Evolutionary conservation across 805 yeast genomes (phyloP), one percentile per base, ranked within the genome.

Genomic region (Vanderwaltozyma verrucispora): DNA sequence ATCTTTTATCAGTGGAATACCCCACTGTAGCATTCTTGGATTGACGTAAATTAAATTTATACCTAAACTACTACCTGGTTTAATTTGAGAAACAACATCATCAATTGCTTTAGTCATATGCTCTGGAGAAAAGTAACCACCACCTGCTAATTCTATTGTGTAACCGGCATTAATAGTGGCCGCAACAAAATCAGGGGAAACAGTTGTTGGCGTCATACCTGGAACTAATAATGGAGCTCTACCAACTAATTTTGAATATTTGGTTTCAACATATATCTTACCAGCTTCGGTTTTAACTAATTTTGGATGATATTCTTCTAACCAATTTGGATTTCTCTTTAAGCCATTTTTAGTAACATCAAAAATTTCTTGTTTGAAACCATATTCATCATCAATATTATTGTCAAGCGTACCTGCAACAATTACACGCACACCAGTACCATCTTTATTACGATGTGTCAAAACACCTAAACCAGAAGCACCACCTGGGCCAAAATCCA

Each of bases 401-500:
- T 71, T 65, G 49, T 84, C 95, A 42, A 92, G 67, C 45, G 92
- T 79, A 62, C 97, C 97, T 36, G 94, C 97, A 50, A 94, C 74
- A 51, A 92, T 85, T 47, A 89, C 70, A 64, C 99, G 82, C 35
- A 83, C 82, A 64, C 99, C 99, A 36, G 96, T 86, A 63, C 99
- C 99, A 54, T 92, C 98, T 65, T 89, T 92, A 71, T 89, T 92
- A 67, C 95, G 81, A 66, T 87, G 96, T 40, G 98, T 92, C 51
- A 92, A 72, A 44, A 83, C 83, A 66, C 98, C 98, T 49, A 92
- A 71, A 53, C 98, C 99, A 32, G 96, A 84, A 28, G 85, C 78
- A 51, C 97, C 97, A 65, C 99, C 98, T 44, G 98, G 99, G 60
- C 99, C 99, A 53, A 92, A 92, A 66, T 92, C 99, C 45, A 92